Base-by-base conservation (phyloP, 345 rosid genomes). In the Hypericum androsaemum region DNA sequence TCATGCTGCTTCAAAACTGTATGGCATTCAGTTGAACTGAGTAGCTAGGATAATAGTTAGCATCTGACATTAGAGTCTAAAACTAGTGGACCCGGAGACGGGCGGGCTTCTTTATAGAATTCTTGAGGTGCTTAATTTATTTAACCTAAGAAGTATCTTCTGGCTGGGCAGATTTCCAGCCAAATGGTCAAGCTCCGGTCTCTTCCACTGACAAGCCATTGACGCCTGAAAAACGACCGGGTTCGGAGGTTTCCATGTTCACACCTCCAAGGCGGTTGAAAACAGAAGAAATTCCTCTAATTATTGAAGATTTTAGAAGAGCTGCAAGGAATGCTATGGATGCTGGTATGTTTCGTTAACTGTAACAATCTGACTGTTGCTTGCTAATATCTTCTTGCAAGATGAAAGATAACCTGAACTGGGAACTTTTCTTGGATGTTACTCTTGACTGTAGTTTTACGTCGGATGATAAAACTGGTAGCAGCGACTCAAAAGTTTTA, bases 291-390 rank as follows among this genome's bases (percentile, higher is more conserved):
- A 83, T 86, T 56, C 88, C 95, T n/a, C 54, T 64, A 52, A 63
- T 79, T 58, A 78, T 86, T 64, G 67, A 79, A 44, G 83, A 86
- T 45, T 86, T 75, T 45, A 77, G 84, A 52, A 65, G 73, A 57
- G 90, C 95, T 47, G 88, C 95, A 38, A 71, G 82, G 68, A 86
- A 86, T 59, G 95, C 89, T 6, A 74, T 77, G 15, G 89, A 80
- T 65, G 95, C 88, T 17, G 88, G 92, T 83, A 77, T 53, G 52
- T 10, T 52, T 43, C 46, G 2, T 41, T 36, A 5, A 17, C 17
- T 47, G 3, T 15, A 8, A 7, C 12, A 10, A 5, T 5, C 17
- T 32, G 45, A 16, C 61, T 37, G 54, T 47, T 46, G 61, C 67
- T 7, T 17, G 37, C 0, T 56, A 51, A 43, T 64, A 22, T 22